These are phyloP conservation scores for Colletotrichum theobromicola DNA, from an alignment of 2,329 filamentous ascomycete species.

Conservation along the genomic window DNA sequence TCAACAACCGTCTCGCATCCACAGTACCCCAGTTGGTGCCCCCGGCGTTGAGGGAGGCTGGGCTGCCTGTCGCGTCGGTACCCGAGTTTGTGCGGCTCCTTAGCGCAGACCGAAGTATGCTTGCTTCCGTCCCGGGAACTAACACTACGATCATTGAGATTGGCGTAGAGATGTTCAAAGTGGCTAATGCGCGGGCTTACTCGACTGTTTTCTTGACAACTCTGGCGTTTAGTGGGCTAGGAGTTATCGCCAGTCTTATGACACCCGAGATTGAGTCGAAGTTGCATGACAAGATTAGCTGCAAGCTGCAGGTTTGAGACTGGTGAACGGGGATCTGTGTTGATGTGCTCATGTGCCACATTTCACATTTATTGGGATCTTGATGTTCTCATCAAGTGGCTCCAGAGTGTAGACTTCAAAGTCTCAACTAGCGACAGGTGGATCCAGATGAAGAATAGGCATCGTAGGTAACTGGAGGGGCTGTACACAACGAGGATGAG, in stretches of 20 bases:
- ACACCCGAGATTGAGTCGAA: background rate
- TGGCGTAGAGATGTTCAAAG: conserved; percentile 29
- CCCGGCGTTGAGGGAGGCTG: conserved; percentile 29
- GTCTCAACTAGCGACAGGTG: background rate
- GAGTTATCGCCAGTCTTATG: conserved; percentile 2
- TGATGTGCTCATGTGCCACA: background rate
- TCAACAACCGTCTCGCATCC: conserved; percentile 28
- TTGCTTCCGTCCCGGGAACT: conserved; percentile 27
- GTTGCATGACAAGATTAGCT: background rate
- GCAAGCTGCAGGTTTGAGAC: background rate
- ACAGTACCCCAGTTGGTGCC: conserved; percentile 30
- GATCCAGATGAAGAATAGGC: background rate
- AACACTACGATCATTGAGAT: conserved; percentile 29
- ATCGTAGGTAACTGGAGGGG: background rate
- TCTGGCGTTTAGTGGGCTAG: conserved; percentile 31
- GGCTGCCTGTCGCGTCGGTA: conserved; percentile 30
- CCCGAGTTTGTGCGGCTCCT: conserved; percentile 30
- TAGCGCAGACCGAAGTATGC: background rate
- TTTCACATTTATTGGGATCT: background rate
- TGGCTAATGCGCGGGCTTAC: conserved; percentile 32
- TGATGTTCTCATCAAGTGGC: background rate
- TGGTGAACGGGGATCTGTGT: background rate
- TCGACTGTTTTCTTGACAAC: conserved; percentile 32
- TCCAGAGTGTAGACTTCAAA: too few species aligned
- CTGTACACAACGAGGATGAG: background rate